phyloP scores from a whole-genome alignment of 1,284 basidiomycete species.

The Melampsora americana region DNA sequence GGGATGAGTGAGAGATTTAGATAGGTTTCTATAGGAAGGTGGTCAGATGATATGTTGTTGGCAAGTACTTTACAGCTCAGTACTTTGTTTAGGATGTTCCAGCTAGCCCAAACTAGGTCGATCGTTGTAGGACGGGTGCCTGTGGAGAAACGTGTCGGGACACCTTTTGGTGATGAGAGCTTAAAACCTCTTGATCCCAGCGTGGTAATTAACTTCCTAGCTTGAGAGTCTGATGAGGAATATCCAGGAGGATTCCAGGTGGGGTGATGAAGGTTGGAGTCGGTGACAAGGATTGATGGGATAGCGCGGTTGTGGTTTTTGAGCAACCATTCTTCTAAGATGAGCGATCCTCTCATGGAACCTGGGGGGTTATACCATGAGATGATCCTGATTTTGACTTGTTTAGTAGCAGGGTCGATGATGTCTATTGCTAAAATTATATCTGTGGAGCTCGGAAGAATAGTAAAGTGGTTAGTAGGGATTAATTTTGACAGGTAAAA shows the following conservation, averaged over 20 bases:
- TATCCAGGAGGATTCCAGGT: slow-evolving; percentile 5
- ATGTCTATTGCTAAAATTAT: no score
- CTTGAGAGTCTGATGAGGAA: neutral
- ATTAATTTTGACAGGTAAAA: no score
- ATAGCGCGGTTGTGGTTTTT: no score
- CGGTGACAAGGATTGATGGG: neutral
- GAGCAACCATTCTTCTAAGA: no score
- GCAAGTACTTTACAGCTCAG: neutral
- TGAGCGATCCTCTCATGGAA: no score
- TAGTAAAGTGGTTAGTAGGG: no score
- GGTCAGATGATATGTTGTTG: neutral
- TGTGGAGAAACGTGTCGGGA: neutral
- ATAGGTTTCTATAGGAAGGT: neutral
- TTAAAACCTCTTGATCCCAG: neutral
- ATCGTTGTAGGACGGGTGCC: neutral
- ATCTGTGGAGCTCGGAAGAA: no score
- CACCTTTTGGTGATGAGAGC: neutral
- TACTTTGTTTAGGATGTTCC: neutral
- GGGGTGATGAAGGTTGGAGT: slow-evolving; percentile 5
- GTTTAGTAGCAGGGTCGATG: no score
- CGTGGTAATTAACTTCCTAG: neutral
- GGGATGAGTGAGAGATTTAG: neutral
- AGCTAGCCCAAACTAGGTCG: slow-evolving; percentile 7
- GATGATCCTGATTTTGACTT: no score
- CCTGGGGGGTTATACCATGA: no score